A percentile compares a stretch with the other conserved stretches of the same genome.
phyloP scores from a whole-genome alignment of 305 asterid species.

The Rubia tinctorum region DNA sequence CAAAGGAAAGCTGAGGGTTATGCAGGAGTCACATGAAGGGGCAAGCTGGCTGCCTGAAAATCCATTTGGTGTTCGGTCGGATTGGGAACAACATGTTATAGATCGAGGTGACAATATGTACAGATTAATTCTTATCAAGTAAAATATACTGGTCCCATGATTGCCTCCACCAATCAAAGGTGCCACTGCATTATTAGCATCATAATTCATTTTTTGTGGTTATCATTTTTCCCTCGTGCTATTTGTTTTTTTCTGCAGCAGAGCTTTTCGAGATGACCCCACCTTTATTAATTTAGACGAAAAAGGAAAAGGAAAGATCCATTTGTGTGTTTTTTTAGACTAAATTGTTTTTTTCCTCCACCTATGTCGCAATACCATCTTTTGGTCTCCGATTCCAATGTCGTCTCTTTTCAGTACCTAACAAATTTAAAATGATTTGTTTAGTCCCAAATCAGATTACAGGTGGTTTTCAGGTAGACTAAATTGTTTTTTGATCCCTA shows the following conservation, averaged over 20 bases:
- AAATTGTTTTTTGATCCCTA: too few relatives aligned
- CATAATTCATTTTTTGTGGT: background rate
- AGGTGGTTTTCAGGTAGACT: too few relatives aligned
- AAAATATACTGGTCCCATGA: conserved; percentile 26
- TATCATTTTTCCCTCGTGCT: background rate
- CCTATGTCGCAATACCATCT: too few relatives aligned
- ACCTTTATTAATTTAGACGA: too few relatives aligned
- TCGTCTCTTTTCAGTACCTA: too few relatives aligned
- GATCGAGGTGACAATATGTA: conserved; percentile 80
- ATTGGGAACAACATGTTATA: conserved; percentile 85
- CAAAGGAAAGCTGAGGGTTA: conserved; percentile 52
- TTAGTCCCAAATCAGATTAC: too few relatives aligned
- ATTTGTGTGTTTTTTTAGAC: background rate
- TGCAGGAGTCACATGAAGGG: conserved; percentile 24
- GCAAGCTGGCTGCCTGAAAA: conserved; percentile 63
- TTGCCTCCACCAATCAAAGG: conserved; percentile 17
- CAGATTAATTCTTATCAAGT: conserved; percentile 53
- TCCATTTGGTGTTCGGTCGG: conserved; percentile 83
- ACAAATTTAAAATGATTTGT: too few relatives aligned
- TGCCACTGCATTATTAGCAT: conserved; percentile 5
- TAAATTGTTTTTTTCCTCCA: too few relatives aligned
- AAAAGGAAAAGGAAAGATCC: background rate
- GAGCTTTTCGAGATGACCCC: background rate
- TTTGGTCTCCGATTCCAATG: too few relatives aligned
- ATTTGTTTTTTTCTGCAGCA: background rate